Base-by-base conservation (phyloP, 1,139 yeast genomes). In the Saccharomyces hybrid region DNA sequence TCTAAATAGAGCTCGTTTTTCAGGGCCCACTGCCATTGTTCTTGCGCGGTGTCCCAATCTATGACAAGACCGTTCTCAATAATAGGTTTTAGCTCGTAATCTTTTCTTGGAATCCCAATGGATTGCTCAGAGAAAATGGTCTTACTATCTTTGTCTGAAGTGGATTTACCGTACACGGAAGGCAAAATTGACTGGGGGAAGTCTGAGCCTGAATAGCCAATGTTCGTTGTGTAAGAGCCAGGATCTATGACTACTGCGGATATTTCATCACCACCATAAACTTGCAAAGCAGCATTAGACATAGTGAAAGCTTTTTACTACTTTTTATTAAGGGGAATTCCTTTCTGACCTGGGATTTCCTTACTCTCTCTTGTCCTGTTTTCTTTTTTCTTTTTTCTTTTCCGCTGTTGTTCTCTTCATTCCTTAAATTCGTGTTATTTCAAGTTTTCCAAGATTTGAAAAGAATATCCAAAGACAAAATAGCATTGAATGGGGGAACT, bases 151-250 rank as follows among this genome's bases (percentile, higher is more conserved):
- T 59, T 62, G 2, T 59, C 62, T 2, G 55, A 49, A 1, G 34
- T 50, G 56, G 63, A 47, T 8, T 66, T 58, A 2, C 80, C 81
- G 53, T 71, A 85, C 58, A 69, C 76, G 0, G 96, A 85, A 1
- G 96, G 88, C 5, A 86, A 71, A 42, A 86, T 82, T 1, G 85
- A 74, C 60, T 86, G 83, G 6, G 99, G 99, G 56, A 83, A 80
- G 69, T 93, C 99, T 59, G 90, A 95, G 8, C 99, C 99, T 4
- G 98, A 95, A 69, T 82, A 91, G 1, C 99, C 99, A 26, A 87
- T 82, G 55, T 95, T 81, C 3, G 97, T 89, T 57, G 82, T 75
- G 60, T 77, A 82, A 9, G 96, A 84, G 27, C 99, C 98, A 0
- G 96, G 91, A 68, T 93, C 99, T 38, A 93, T 76, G 28, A 93